Base-by-base conservation (phyloP, 768 basidiomycete species). In the Xerocomellus intermedius region DNA sequence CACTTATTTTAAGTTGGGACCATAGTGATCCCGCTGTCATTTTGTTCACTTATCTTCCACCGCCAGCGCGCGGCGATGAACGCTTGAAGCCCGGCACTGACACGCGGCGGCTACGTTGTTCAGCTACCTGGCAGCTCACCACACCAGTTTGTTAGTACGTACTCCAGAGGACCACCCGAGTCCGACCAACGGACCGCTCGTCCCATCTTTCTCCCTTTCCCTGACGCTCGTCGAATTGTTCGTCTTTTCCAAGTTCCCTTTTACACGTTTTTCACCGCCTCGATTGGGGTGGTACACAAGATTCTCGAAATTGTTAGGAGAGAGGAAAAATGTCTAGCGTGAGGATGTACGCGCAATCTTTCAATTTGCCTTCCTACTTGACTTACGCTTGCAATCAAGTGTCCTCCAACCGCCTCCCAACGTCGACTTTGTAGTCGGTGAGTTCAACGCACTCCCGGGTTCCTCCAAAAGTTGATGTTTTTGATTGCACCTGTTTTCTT, bases 371-470 rank as follows among this genome's bases (percentile, higher is more conserved):
- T 10, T 24, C 21, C 35, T 35, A 6, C 30, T 22, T 32, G 52
- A 36, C 56, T 65, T 14, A 62, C 55, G 38, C 16, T 24, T 47
- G 41, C 47, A 19, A 42, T 46, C 32, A 59, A 93, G 91, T 68
- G 89, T 85, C 39, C 79, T 94, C 59, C 87, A 89, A 56, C 89
- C 91, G 9, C 91, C 91, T 44, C 91, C 91, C 41, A 91, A 94
- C 74, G 87, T 91, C 68, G 91, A 93, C 63, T 93, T 91, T 68
- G 88, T 94, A 7, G 84, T 88, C 66, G 91, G 91, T 86, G 61
- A 57, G 79, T 69, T 26, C 46, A 45, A 43, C 28, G 21, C 35
- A 28, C 28, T 32, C 32, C 33, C 1, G n/a, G 21, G 5, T 13
- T 41, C 37, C 14, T 35, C 22, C 38, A n/a, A 12, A n/a, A 32